These are phyloP conservation scores for Colletotrichum lindemuthianum DNA, from an alignment of 2,329 filamentous ascomycete genomes.

Conservation along the genomic window DNA sequence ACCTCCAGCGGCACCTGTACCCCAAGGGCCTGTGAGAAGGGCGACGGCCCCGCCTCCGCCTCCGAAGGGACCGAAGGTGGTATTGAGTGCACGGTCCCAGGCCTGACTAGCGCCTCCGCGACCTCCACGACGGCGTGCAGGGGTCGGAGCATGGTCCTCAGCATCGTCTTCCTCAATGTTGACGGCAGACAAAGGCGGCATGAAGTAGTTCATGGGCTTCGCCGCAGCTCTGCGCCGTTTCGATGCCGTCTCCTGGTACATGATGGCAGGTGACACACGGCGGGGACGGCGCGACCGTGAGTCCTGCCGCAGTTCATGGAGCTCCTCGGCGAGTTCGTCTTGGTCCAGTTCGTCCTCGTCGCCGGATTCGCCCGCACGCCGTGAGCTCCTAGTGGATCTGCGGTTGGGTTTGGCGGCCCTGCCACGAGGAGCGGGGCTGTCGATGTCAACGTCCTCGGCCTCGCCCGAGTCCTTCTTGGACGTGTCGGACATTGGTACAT, in stretches of 20 bases:
- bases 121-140: conserved; percentile 74
- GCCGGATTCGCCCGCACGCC: conserved; percentile 61
- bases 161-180: conserved; percentile 80
- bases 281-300: conserved; percentile 63
- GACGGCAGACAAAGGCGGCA: conserved; percentile 72
- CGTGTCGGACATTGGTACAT: conserved; percentile 54
- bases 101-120: conserved; percentile 66
- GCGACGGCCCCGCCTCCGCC: conserved; percentile 77
- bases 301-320: conserved; percentile 68
- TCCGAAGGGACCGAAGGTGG: conserved; percentile 92
- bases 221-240: conserved; percentile 65
- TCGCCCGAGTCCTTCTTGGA: conserved; percentile 47
- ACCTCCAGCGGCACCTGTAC: conserved; percentile 77
- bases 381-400: conserved; percentile 58
- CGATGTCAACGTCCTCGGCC: conserved; percentile 54
- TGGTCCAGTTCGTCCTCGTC: conserved; percentile 68
- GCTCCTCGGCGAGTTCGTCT: conserved; percentile 73
- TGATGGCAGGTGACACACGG: conserved; percentile 64
- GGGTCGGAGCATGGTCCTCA: conserved; percentile 73
- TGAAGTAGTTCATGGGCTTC: conserved; percentile 85
- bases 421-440: conserved; percentile 62
- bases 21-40: conserved; percentile 79
- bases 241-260: conserved; percentile 64
- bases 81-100: conserved; percentile 86
- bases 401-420: conserved; percentile 51